Base-by-base conservation (phyloP, 2,329 filamentous ascomycete genomes). In the Pseudovirgaria hyperparasitica region DNA sequence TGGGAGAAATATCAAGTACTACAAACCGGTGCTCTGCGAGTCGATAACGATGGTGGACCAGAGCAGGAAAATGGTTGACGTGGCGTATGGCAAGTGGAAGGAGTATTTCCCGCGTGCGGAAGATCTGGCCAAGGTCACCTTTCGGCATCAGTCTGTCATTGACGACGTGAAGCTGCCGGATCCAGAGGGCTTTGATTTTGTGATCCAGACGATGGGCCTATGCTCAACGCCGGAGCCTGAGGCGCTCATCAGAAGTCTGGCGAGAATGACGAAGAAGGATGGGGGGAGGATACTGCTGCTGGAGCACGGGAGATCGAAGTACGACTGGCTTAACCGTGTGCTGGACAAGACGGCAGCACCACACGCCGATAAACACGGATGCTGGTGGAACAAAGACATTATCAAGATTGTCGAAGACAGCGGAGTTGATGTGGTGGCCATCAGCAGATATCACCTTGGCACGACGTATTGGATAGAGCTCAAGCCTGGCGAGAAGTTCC, bases 321-420 rank as follows among this genome's bases (percentile, higher is more conserved):
- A 56, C 33, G 36, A 51, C 6, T 65, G 62, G 62, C 37, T 65
- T 35, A 65, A 66, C 42, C 43, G 39, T 8, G 39, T 62, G 19
- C 41, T 66, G 27, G 61, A 65, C 37, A 52, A 52, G 28, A 45
- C 54, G 7, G 62, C 62, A 11, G 46, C 57, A 20, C 54, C 51
- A 31, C 62, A 65, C 36, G 62, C 62, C 2, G 54, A 62, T 26
- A 48, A 55, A 23, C 58, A 63, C 34, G 62, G 62, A 11, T 66
- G 62, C 37, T 66, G 62, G 60, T 65, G 57, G 55, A 65, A 66
- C 36, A 61, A 61, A 35, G 62, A 66, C 28, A 62, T 66, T 36
- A 60, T 55, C 6, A 50, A 46, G 29, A 56, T 66, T 29, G 59
- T 65, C 7, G 45, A 57, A 25, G 50, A 58, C n/a, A 60, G 53